Evolutionary conservation across 495 filamentous ascomycete species (phyloP), one percentile per base, ranked within the genome.

Genomic region (Neurospora sp.): DNA sequence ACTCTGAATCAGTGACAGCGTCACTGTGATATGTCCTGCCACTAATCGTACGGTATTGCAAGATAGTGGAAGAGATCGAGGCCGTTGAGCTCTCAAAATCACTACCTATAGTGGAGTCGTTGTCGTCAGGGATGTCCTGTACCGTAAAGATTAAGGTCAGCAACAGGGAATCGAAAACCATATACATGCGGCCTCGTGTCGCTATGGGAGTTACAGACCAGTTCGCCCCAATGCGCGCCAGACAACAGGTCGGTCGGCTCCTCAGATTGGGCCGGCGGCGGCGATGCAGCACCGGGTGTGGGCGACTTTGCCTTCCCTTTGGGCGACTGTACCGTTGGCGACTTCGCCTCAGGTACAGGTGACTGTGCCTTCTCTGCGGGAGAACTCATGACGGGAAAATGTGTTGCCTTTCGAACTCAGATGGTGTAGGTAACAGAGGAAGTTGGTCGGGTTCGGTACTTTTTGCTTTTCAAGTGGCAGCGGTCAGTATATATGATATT

Each of bases 61-160:
- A 37, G 20, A 85, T 80, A 35, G 74, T 81, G 0, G 79, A 79
- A 35, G 81, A 76, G 27, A 85, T 68, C 39, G 83, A 84, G 39
- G 45, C 31, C 18, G 59, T 69, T 8, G 71, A 72, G 8, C 75
- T 79, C 27, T 68, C 53, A 12, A 78, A 70, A 69, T 82, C 80
- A 39, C 79, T 76, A 39, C 77, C 81, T 31, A 81, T 74, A 2
- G 80, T 76, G 7, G 83, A 85, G 65, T 84, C 82, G 39, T 45
- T 74, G 47, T 85, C 81, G 37, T 80, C 76, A 42, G 53, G 53
- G 0, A 65, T 14, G 0, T 35, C 27, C 53, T 65, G 10, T 65
- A 35, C 14, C 5, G 27, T 65, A 2, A 27, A 35, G 3, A 18
- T 18, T 8, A 1, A 37, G 8, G 14, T 65, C 22, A 65, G 47